Evolutionary conservation across 75 land plant species (phyloP).

Genomic region (Selaginella tamariscina): DNA sequence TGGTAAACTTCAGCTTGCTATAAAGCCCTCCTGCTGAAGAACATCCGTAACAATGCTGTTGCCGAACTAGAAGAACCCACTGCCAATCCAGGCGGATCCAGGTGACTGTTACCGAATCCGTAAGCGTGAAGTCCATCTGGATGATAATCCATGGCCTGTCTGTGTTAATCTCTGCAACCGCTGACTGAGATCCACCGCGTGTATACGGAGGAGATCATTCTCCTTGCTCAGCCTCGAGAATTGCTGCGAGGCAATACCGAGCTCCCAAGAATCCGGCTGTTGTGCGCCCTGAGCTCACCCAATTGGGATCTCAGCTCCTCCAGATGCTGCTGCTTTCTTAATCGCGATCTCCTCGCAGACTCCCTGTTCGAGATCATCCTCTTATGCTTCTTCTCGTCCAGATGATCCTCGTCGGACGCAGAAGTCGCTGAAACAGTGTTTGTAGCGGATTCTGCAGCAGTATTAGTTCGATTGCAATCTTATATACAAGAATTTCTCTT

Average conservation of each 20-base stretch:
- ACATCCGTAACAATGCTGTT: neutral
- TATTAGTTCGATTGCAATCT: neutral
- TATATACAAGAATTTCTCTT: neutral
- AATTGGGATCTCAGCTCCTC: conserved; percentile 61
- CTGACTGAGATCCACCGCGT: conserved; percentile 37
- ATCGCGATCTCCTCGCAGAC: conserved; percentile 73
- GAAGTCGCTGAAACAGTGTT: conserved; percentile 19
- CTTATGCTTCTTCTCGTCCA: conserved; percentile 57
- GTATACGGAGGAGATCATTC: conserved; percentile 42
- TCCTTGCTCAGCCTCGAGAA: conserved; percentile 36
- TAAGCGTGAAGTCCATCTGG: neutral
- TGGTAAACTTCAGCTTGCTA: too few relatives aligned
- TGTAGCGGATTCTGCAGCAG: neutral
- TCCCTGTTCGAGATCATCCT: conserved; percentile 84
- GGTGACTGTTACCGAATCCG: neutral
- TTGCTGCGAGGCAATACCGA: conserved; percentile 42
- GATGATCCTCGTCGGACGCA: conserved; percentile 41
- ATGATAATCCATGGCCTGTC: neutral
- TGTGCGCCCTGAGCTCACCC: conserved; percentile 45
- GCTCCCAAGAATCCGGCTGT: conserved; percentile 36
- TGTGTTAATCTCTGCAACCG: conserved; percentile 25
- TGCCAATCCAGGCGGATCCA: neutral
- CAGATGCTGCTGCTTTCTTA: conserved; percentile 82
- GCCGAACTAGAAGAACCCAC: neutral
- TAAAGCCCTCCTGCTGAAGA: too few relatives aligned